A percentile compares a stretch with the other conserved stretches of the same genome.
phyloP scores from a whole-genome alignment of 2,329 filamentous ascomycete species.

The Aspergillus hiratsukae region DNA sequence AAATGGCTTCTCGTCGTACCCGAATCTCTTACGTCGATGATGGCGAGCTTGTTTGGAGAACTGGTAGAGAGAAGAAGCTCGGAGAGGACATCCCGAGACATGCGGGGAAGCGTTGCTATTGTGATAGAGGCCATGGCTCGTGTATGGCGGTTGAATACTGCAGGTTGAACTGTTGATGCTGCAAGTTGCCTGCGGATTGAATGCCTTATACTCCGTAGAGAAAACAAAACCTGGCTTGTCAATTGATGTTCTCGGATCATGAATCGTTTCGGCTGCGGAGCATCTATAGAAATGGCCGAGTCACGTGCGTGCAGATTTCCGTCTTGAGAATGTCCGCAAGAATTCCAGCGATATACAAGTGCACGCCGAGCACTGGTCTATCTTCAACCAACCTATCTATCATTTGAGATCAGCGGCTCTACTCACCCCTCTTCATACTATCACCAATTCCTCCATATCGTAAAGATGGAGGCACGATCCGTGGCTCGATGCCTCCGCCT shows the following conservation, averaged over 20 bases:
- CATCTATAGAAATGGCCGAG: neutral
- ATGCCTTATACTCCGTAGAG: neutral
- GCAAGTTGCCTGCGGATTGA: neutral
- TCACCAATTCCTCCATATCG: neutral
- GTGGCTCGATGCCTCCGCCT: slow-evolving; percentile 30
- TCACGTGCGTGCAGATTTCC: slow-evolving; percentile 6
- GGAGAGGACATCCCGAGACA: slow-evolving; percentile 66
- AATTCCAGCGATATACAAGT: neutral
- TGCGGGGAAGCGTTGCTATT: slow-evolving; percentile 60
- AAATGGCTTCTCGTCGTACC: slow-evolving; percentile 43
- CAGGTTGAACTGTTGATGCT: neutral
- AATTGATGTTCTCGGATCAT: neutral
- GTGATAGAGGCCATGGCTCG: slow-evolving; percentile 50
- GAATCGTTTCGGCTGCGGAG: neutral
- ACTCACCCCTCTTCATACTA: neutral
- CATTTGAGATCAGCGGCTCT: neutral
- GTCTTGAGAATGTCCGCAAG: neutral
- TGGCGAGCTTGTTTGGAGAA: slow-evolving; percentile 52
- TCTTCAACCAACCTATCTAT: neutral
- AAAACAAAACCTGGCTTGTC: neutral
- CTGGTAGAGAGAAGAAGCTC: slow-evolving; percentile 55
- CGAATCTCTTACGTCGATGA: slow-evolving; percentile 86
- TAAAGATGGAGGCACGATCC: slow-evolving; percentile 30
- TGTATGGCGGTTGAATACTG: neutral
- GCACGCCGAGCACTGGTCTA: neutral